These are phyloP conservation scores for Casuarina cunninghamiana DNA, from an alignment of 306 rosid species.

Conservation along the genomic window DNA sequence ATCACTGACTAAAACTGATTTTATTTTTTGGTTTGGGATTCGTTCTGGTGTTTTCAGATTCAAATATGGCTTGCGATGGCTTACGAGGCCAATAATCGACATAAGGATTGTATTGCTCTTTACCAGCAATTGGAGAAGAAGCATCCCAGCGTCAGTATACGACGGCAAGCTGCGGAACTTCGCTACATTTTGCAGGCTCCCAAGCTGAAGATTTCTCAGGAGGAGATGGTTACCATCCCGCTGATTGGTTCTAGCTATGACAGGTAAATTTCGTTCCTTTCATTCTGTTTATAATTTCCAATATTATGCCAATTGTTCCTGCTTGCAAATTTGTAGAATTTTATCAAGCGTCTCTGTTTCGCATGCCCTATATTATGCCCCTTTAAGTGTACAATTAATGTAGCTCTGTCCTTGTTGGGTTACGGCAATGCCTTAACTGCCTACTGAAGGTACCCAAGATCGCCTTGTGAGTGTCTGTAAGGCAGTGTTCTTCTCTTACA, in stretches of 20 bases:
- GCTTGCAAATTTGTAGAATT: neutral
- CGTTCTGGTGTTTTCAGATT: constrained; percentile 49
- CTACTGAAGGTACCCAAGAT: neutral
- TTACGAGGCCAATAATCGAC: constrained; percentile 92
- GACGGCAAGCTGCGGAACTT: constrained; percentile 95
- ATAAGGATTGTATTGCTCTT: constrained; percentile 77
- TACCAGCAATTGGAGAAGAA: constrained; percentile 74
- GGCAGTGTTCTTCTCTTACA: neutral
- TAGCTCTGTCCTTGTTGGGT: neutral
- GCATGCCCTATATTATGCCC: neutral
- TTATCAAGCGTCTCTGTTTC: neutral
- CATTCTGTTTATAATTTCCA: neutral
- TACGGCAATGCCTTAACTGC: neutral
- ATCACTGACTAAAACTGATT: neutral
- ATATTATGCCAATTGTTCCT: neutral
- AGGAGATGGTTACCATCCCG: constrained; percentile 94
- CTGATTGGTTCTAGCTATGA: constrained; percentile 69
- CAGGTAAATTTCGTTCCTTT: constrained; percentile 39
- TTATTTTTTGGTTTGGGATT: neutral
- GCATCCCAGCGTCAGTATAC: constrained; percentile 73
- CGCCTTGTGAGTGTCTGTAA: neutral
- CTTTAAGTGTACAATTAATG: neutral
- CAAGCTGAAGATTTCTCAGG: constrained; percentile 90
- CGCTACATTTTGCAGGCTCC: constrained; percentile 97
- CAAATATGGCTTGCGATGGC: constrained; percentile 99